Percentiles rank a stretch among this genome's conserved stretches.
Evolutionary conservation across 148 eudicot genomes (phyloP).

Genomic region (Vaccinium myrtillus): DNA sequence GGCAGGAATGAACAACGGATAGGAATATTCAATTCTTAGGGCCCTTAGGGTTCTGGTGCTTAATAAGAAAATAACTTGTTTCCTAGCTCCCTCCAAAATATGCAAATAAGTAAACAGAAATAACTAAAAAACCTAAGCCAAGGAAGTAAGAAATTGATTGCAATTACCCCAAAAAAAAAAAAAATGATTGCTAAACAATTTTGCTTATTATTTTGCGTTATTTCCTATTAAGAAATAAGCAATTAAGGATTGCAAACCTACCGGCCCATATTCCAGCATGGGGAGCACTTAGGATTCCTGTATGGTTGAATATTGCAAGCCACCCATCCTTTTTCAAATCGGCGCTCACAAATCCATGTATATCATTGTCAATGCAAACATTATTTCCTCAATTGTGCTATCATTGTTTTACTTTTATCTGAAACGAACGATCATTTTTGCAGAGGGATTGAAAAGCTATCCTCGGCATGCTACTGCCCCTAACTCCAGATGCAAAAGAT

Average conservation of each 20-base stretch:
- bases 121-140: neutral
- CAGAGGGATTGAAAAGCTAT: constrained; percentile 86
- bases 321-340: neutral
- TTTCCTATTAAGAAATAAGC: neutral
- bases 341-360: neutral
- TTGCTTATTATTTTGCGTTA: neutral
- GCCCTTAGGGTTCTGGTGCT: neutral
- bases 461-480: constrained; percentile 56
- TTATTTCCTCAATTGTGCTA: no score
- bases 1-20: neutral
- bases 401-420: neutral
- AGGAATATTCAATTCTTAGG: neutral
- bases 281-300: neutral
- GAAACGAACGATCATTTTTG: constrained; percentile 17
- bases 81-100: neutral
- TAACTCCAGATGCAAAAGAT: constrained; percentile 66
- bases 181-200: neutral
- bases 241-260: neutral
- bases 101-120: neutral
- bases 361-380: neutral
- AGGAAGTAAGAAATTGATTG: neutral
- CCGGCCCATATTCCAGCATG: no score
- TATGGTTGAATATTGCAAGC: neutral
- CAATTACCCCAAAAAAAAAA: neutral
- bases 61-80: neutral